Evolutionary conservation across 179 eudicot species (phyloP).

Genomic region (Silene vulgaris): DNA sequence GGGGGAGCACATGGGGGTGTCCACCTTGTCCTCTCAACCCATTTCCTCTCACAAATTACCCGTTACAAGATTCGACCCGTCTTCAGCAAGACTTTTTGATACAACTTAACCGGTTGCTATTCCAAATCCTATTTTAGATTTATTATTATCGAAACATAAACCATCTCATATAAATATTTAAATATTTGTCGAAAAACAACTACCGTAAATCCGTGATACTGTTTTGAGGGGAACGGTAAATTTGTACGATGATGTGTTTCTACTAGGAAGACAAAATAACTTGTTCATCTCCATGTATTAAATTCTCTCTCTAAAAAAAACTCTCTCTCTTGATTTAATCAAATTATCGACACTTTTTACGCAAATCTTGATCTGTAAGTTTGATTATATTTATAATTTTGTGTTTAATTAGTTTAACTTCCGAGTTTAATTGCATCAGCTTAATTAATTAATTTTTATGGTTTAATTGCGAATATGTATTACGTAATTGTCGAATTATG

Average conservation of each 20-base stretch:
- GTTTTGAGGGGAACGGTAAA: background rate
- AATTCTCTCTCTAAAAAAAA: background rate
- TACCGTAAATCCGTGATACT: background rate
- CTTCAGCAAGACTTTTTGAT: too few relatives aligned
- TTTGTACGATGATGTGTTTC: background rate
- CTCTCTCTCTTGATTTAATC: background rate
- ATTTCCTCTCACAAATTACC: too few relatives aligned
- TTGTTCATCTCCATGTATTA: background rate
- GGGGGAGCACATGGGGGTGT: too few relatives aligned
- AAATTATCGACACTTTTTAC: background rate
- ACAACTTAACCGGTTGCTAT: too few relatives aligned
- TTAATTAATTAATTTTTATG: background rate
- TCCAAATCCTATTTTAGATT: too few relatives aligned
- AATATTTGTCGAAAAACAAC: background rate
- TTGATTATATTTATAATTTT: too few relatives aligned
- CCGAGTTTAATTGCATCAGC: background rate
- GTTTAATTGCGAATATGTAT: background rate
- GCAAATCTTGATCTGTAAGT: background rate
- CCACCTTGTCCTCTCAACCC: too few relatives aligned
- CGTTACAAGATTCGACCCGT: too few relatives aligned
- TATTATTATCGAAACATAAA: too few relatives aligned
- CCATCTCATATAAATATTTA: too few relatives aligned
- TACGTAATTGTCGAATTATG: background rate
- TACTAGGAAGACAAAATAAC: background rate
- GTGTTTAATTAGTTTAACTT: background rate